Percentiles rank a stretch among this genome's conserved stretches.
These are phyloP conservation scores for Fomitiporia mediterranea DNA, from an alignment of 1,284 basidiomycete species.

Conservation along the genomic window DNA sequence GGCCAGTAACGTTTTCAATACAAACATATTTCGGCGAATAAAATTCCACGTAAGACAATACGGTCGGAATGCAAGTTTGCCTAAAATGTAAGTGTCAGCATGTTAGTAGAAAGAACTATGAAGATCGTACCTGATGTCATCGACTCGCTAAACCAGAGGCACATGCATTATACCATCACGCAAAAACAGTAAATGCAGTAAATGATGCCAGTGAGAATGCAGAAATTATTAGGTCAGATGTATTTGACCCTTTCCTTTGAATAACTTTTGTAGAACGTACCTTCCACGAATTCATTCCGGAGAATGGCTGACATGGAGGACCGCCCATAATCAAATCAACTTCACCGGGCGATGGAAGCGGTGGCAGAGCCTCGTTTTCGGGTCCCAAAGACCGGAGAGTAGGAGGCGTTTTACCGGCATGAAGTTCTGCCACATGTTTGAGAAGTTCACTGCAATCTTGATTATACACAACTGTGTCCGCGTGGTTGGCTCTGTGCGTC, in stretches of 20 bases:
- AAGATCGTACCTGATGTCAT: conserved; percentile 49
- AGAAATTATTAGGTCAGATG: neutral
- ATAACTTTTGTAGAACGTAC: conserved; percentile 34
- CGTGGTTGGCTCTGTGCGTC: conserved; percentile 49
- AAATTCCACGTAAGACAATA: conserved; percentile 70
- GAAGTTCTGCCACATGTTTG: conserved; percentile 47
- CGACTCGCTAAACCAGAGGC: conserved; percentile 41
- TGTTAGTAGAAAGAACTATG: neutral
- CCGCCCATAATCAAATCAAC: conserved; percentile 71
- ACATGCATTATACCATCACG: too few relatives aligned
- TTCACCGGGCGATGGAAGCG: conserved; percentile 51
- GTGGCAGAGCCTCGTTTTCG: conserved; percentile 34
- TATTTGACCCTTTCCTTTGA: too few relatives aligned
- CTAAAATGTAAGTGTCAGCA: conserved; percentile 30
- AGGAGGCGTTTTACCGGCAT: neutral
- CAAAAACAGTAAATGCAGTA: too few relatives aligned
- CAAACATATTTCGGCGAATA: conserved; percentile 60
- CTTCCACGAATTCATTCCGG: conserved; percentile 52
- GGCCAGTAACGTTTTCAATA: conserved; percentile 64
- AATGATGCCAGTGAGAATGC: neutral
- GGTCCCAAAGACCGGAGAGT: conserved; percentile 30
- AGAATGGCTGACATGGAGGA: conserved; percentile 69
- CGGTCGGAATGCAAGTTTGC: conserved; percentile 59
- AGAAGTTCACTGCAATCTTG: conserved; percentile 58
- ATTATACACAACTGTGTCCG: conserved; percentile 52